phyloP scores from a whole-genome alignment of 2,329 filamentous ascomycete genomes.

The Calonectria pseudoturangicola region DNA sequence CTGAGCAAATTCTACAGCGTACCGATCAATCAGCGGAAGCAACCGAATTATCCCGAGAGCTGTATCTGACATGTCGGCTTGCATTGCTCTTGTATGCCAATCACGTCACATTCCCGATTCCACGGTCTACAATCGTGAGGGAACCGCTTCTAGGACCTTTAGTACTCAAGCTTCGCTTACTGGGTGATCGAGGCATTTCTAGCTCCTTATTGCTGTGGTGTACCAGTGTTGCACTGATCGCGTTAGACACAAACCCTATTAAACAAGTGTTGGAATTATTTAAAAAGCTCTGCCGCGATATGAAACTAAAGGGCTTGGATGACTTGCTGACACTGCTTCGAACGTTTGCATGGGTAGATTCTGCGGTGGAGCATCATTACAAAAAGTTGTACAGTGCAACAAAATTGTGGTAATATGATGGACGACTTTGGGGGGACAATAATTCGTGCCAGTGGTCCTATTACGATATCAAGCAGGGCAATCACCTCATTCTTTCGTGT shows the following conservation, averaged over 20 bases:
- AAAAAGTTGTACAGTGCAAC: background rate
- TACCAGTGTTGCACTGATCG: conserved; percentile 18
- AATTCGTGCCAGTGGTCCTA: background rate
- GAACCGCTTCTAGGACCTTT: conserved; percentile 19
- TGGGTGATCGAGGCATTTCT: conserved; percentile 7
- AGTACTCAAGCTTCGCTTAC: conserved; percentile 21
- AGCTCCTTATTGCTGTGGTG: conserved; percentile 27
- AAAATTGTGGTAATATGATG: conserved; percentile 14
- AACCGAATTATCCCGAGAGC: conserved; percentile 6
- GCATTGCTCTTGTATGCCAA: conserved; percentile 33
- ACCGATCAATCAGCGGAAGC: background rate
- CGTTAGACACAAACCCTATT: background rate
- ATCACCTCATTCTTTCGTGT: background rate
- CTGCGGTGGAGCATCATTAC: conserved; percentile 25
- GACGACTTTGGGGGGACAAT: background rate
- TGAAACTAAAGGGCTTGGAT: conserved; percentile 27
- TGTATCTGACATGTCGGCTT: conserved; percentile 33
- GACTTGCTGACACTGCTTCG: conserved; percentile 34
- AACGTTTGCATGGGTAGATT: conserved; percentile 34
- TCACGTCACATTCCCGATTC: conserved; percentile 36
- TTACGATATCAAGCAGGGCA: background rate
- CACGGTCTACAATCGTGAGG: conserved; percentile 36
- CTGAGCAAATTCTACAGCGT: conserved; percentile 26
- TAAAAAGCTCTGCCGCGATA: background rate
- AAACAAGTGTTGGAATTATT: conserved; percentile 4